A percentile compares a stretch with the other conserved stretches of the same genome.
phyloP scores from a whole-genome alignment of 495 filamentous ascomycete genomes.

The Daldinia grandis region DNA sequence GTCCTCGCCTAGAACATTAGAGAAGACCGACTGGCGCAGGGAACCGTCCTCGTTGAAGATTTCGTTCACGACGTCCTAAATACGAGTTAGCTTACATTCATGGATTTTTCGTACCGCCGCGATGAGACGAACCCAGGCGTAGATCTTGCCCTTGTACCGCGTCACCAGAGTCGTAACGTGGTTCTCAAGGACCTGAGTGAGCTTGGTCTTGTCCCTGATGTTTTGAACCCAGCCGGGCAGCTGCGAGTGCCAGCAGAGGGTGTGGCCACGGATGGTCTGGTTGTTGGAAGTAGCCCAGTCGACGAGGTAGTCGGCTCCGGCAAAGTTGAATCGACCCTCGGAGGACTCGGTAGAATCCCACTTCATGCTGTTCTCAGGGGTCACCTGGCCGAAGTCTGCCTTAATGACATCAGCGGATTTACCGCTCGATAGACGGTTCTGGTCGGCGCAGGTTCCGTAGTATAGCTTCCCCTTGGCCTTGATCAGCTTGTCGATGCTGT shows the following conservation, averaged over 20 bases:
- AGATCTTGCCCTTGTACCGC: slow-evolving; percentile 70
- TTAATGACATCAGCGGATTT: slow-evolving; percentile 64
- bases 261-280: slow-evolving; percentile 70
- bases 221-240: slow-evolving; percentile 67
- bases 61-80: slow-evolving; percentile 70
- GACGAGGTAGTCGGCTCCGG: slow-evolving; percentile 63
- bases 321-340: slow-evolving; percentile 61
- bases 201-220: slow-evolving; percentile 58
- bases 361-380: slow-evolving; percentile 75
- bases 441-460: slow-evolving; percentile 65
- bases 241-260: slow-evolving; percentile 71
- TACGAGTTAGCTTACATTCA: neutral
- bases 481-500: slow-evolving; percentile 63
- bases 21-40: slow-evolving; percentile 65
- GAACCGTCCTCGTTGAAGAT: slow-evolving; percentile 71
- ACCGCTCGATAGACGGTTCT: slow-evolving; percentile 58
- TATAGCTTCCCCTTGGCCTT: slow-evolving; percentile 70
- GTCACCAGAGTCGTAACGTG: slow-evolving; percentile 66
- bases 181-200: slow-evolving; percentile 65
- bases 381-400: slow-evolving; percentile 69
- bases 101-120: neutral
- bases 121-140: slow-evolving; percentile 58
- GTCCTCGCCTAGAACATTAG: slow-evolving; percentile 64
- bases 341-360: slow-evolving; percentile 62
- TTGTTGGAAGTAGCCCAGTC: slow-evolving; percentile 66